A percentile compares a stretch with the other conserved stretches of the same genome.
phyloP scores from a whole-genome alignment of 2,329 filamentous ascomycete genomes.

The Fusarium beomiforme region DNA sequence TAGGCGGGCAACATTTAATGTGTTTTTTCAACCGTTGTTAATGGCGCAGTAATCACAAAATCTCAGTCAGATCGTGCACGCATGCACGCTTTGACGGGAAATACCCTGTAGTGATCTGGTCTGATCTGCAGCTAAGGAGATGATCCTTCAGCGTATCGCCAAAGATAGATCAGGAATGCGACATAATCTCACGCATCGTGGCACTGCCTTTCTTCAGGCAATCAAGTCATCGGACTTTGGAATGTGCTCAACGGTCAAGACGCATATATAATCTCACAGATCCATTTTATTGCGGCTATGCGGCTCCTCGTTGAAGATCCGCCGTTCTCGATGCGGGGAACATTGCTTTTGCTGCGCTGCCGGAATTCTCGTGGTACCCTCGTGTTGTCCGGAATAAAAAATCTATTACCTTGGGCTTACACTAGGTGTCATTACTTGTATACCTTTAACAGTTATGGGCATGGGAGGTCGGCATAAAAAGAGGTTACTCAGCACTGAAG shows the following conservation, averaged over 20 bases:
- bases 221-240: background rate
- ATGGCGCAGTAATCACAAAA: background rate
- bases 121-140: constrained; percentile 9
- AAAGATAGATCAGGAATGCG: background rate
- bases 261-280: too few species aligned
- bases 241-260: background rate
- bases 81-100: background rate
- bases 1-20: too few species aligned
- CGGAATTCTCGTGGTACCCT: too few species aligned
- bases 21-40: background rate
- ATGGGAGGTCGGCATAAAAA: too few species aligned
- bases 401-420: too few species aligned
- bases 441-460: too few species aligned
- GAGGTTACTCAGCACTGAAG: too few species aligned
- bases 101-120: background rate
- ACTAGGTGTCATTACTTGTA: too few species aligned
- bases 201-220: background rate
- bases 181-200: background rate
- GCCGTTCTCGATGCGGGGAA: constrained; percentile 1
- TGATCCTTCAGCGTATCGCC: background rate
- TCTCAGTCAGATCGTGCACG: background rate
- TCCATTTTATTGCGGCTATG: background rate
- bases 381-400: too few species aligned
- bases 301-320: constrained; percentile 1
- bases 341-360: background rate